Conservation (phyloP, 805 yeast genomes). For the Metschnikowia peoriensis region DNA sequence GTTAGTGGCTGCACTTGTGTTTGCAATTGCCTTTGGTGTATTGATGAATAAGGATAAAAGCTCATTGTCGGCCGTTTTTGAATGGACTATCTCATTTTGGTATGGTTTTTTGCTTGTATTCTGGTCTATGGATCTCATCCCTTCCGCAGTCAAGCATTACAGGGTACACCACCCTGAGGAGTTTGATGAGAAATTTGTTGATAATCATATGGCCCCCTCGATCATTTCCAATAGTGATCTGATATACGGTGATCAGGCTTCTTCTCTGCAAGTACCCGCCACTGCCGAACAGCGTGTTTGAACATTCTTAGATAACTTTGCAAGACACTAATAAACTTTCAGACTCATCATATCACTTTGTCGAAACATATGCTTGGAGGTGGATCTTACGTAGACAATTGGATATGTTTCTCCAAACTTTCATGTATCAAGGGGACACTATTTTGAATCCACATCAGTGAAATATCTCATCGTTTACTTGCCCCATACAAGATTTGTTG, state of each 20-base stretch:
- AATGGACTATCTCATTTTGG: conserved; percentile 87
- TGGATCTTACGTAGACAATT: no score
- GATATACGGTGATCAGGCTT: conserved; percentile 2
- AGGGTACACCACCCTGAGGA: conserved; percentile 29
- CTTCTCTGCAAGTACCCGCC: background rate
- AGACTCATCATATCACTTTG: no score
- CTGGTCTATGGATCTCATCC: conserved; percentile 67
- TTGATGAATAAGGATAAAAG: conserved; percentile 31
- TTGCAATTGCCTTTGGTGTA: conserved; percentile 70
- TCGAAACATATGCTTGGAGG: no score
- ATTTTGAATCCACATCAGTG: no score
- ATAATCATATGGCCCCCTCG: conserved; percentile 17
- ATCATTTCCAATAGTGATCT: background rate
- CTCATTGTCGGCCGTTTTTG: conserved; percentile 62
- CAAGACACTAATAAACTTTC: no score
- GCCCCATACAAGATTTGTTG: no score
- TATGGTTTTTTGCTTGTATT: conserved; percentile 67
- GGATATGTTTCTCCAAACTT: no score
- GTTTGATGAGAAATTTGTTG: conserved; percentile 19
- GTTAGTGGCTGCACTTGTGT: conserved; percentile 61
- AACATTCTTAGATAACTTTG: background rate
- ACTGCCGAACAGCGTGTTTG: background rate
- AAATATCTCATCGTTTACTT: no score
- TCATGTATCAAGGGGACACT: no score
- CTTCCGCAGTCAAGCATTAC: conserved; percentile 48